These are phyloP conservation scores for Arthroderma uncinatum DNA, from an alignment of 2,329 filamentous ascomycete species.

Conservation along the genomic window DNA sequence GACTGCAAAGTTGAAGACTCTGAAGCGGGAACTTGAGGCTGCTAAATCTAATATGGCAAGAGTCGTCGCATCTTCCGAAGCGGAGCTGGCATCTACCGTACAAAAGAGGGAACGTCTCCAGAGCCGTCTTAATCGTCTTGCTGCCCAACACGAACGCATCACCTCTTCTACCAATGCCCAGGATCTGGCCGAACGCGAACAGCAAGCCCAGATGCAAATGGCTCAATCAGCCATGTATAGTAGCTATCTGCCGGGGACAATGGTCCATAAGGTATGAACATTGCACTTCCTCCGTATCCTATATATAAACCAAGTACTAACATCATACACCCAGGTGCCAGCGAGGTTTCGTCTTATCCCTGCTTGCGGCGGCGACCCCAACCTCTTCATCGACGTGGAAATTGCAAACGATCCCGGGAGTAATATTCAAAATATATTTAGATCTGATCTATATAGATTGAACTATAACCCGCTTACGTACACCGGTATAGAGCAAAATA, in stretches of 20 bases:
- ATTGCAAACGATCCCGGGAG: background rate
- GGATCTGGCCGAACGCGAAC: conserved; percentile 45
- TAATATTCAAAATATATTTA: conserved; percentile 2
- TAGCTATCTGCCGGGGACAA: background rate
- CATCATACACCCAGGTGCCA: background rate
- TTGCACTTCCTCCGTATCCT: background rate
- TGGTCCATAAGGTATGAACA: background rate
- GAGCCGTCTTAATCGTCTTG: conserved; percentile 46
- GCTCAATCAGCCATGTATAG: background rate
- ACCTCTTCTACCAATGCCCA: conserved; percentile 45
- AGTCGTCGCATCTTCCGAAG: conserved; percentile 41
- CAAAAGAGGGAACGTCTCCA: conserved; percentile 51
- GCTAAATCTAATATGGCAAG: conserved; percentile 43
- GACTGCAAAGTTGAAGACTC: conserved; percentile 40
- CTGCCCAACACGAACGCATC: conserved; percentile 51
- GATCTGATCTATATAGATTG: conserved; percentile 4
- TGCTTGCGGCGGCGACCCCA: background rate
- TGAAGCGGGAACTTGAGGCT: conserved; percentile 41
- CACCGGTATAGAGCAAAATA: background rate
- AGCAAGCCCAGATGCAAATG: conserved; percentile 36
- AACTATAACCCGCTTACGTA: conserved; percentile 1
- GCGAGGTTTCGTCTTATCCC: conserved; percentile 1
- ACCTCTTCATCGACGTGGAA: conserved; percentile 3
- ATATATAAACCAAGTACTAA: background rate
- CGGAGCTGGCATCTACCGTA: conserved; percentile 42